Base-by-base conservation (phyloP, 306 rosid genomes). In the Fragaria vesca region DNA sequence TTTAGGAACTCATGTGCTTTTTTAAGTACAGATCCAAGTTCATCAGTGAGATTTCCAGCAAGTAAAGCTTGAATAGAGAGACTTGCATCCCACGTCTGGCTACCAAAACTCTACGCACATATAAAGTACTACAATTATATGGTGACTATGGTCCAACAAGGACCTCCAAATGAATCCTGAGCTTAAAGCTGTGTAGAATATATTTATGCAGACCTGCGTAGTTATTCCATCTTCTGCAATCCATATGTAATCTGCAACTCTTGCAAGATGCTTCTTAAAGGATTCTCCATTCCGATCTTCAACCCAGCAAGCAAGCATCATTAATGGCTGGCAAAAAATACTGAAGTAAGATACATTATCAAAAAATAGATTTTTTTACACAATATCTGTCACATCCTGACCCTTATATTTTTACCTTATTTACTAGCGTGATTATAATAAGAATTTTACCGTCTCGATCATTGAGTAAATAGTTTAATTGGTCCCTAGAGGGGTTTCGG, bases 171-270 rank as follows among this genome's bases (percentile, higher is more conserved):
- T 21, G 24, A 73, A 8, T 24, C 28, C 16, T 6, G 7, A 47
- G 8, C 7, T 8, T 16, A 66, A 21, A 1, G 42, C 16, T 45
- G n/a, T 45, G n/a, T 45, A 30, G 55, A 30, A 68, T 42, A 46
- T 45, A 24, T 38, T 28, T 9, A 18, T 6, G 21, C 38, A 12
- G 17, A 84, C 84, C 75, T 84, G 87, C 45, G 74, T 69, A 52
- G 48, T 84, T 12, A 84, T 62, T 73, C 88, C 88, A 84, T 84
- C 88, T 81, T 84, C 88, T 16, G 78, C 81, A 18, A 81, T 21
- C 80, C 80, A 81, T 10, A 84, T 4, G 55, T 7, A 77, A 70
- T 84, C 82, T 28, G 30, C 15, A 16, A 84, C 12, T 30, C 87
- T 73, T 4, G 84, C 77, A 68, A 84, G 77, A 75, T 80, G 87